These are phyloP conservation scores for Apiospora koreana DNA, from an alignment of 2,329 filamentous ascomycete genomes.

Conservation along the genomic window DNA sequence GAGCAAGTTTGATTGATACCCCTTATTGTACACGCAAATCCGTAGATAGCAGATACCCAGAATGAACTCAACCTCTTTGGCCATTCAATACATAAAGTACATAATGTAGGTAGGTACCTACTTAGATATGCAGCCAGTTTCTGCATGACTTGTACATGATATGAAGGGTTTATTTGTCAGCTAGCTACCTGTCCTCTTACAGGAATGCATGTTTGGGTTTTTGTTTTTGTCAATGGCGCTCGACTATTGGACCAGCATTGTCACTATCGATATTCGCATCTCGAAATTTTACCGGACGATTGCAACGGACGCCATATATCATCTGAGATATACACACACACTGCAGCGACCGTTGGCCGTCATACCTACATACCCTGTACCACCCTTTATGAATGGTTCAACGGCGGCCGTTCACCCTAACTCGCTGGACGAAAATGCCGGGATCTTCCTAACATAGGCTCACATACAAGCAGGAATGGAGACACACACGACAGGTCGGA, in stretches of 20 bases:
- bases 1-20: not conserved
- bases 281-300: not conserved
- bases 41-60: too few relatives aligned
- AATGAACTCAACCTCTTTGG: too few relatives aligned
- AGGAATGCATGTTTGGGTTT: not conserved
- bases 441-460: not conserved
- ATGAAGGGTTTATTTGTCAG: too few relatives aligned
- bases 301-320: not conserved
- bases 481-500: not conserved
- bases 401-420: constrained; percentile 2
- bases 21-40: not conserved
- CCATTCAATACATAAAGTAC: too few relatives aligned
- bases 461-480: not conserved
- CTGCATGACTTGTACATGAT: too few relatives aligned
- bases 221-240: not conserved
- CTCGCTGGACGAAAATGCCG: not conserved
- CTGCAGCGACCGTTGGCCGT: not conserved
- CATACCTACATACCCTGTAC: not conserved
- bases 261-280: not conserved
- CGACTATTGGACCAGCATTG: not conserved
- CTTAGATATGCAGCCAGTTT: too few relatives aligned
- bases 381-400: not conserved
- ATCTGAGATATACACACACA: not conserved
- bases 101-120: too few relatives aligned
- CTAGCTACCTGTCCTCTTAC: too few relatives aligned